Conservation (phyloP, 768 basidiomycete genomes). For the Boletus subparvulus region DNA sequence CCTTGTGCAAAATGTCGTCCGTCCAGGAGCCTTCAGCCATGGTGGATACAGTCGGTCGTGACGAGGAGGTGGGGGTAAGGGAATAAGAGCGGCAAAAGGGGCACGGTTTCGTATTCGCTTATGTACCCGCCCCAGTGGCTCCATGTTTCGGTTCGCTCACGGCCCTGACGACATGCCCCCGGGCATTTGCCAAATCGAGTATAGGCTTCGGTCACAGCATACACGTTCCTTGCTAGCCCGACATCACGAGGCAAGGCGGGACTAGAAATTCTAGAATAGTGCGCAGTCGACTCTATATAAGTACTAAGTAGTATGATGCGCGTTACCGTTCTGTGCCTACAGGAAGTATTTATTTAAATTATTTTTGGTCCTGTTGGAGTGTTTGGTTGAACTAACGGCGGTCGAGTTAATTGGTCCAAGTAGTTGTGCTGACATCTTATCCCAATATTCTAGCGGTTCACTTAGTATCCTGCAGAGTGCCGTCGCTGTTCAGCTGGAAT, state of each 20-base stretch:
- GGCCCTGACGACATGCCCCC: conserved; percentile 24
- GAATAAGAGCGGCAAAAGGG: conserved; percentile 26
- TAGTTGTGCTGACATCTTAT: no score
- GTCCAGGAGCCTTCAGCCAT: conserved; percentile 65
- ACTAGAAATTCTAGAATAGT: no score
- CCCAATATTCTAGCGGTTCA: no score
- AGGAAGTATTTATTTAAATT: conserved; percentile 10
- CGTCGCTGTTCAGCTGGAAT: not conserved
- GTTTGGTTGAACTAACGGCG: not conserved
- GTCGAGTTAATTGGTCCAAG: no score
- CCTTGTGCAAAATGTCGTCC: conserved; percentile 83
- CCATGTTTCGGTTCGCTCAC: not conserved
- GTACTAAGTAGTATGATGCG: no score
- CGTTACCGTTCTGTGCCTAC: no score
- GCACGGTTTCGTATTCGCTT: conserved; percentile 15
- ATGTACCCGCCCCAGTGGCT: conserved; percentile 20
- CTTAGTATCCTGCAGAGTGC: not conserved
- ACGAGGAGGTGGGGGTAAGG: conserved; percentile 8
- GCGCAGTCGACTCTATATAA: no score
- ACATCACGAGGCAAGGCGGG: not conserved
- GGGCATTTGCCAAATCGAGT: conserved; percentile 11
- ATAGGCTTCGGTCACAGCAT: not conserved
- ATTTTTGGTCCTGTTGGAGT: conserved; percentile 64
- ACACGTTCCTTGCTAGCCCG: not conserved
- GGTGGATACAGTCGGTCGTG: conserved; percentile 17